Evolutionary conservation across 192 early-diverging fungal species (phyloP), one percentile per base, ranked within the genome.

Genomic region (Rhizoclosmatium globosum): DNA sequence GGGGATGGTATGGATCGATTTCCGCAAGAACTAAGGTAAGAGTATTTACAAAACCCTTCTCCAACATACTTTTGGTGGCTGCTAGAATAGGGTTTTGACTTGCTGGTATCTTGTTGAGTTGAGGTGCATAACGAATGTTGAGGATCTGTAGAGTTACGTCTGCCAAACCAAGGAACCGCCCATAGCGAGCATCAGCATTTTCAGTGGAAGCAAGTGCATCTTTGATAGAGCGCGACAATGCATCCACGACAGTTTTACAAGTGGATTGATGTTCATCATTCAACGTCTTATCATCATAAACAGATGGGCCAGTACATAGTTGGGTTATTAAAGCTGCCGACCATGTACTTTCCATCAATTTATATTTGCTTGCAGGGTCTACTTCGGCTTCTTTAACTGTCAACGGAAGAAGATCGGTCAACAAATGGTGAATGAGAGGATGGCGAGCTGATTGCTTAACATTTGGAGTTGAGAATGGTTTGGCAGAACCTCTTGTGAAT

Each of bases 1-100:
- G 85, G 6, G 98, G 98, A 78, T 98, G 95, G 79, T 97, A 94
- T 45, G 96, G 83, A 79, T 99, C 96, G 47, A 99, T 87, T 68
- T 95, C 94, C 46, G 90, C 91, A 23, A 96, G 82, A 2, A 94
- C 90, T 47, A 87, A 90, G 3, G 96, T 96, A 41, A 99, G 79
- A 2, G 93, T 83, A 47, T 85, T 88, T 0, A 96, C 93, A 76
- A 94, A 94, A 6, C 92, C 90, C 64, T 95, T 97, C 47, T 98
- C 97, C 39, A 99, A 84, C 92, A 99, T 94, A 59, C 93, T 87
- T 47, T 90, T 90, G 15, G 91, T 87, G 11, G 89, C 86, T 31
- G 91, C 71, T 2, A 87, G 85, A 31, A 44, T 19, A 31, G 68
- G 68, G 60, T 60, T 48, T 53, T 72, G 57, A 70, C 61, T 64